These are phyloP conservation scores for Rutstroemia sp. DNA, from an alignment of 2,329 filamentous ascomycete species.

Conservation along the genomic window DNA sequence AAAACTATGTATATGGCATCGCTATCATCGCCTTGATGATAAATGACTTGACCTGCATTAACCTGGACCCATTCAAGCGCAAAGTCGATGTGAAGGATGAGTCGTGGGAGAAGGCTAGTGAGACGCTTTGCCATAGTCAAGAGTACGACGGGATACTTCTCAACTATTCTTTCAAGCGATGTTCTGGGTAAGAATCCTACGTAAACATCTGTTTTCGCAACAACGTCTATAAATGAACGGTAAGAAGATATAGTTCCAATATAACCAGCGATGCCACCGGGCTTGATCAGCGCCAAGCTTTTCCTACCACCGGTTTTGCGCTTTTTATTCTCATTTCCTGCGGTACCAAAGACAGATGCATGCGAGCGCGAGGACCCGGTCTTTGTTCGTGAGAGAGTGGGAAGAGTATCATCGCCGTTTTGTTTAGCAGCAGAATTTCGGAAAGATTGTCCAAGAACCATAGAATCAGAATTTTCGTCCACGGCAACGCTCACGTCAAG, in stretches of 20 bases:
- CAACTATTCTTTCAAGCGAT: constrained; percentile 84
- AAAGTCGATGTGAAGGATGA: constrained; percentile 96
- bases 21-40: constrained; percentile 89
- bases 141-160: constrained; percentile 84
- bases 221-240: constrained; percentile 91
- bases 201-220: constrained; percentile 96
- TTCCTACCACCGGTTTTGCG: constrained; percentile 47
- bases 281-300: constrained; percentile 86
- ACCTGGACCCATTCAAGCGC: constrained; percentile 98
- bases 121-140: constrained; percentile 94
- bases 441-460: constrained; percentile 24
- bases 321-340: constrained; percentile 31
- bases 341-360: constrained; percentile 17
- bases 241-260: constrained; percentile 92
- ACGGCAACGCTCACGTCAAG: constrained; percentile 84
- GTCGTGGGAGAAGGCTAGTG: constrained; percentile 77
- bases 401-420: constrained; percentile 32
- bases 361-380: constrained; percentile 34
- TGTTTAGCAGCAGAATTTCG: constrained; percentile 17
- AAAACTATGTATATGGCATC: constrained; percentile 98
- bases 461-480: constrained; percentile 34
- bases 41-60: constrained; percentile 88
- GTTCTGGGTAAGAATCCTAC: constrained; percentile 86
- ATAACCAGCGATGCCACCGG: constrained; percentile 89
- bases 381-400: constrained; percentile 37